Base-by-base conservation (phyloP, 768 basidiomycete species). In the Gloeopeniophorella convolvens region DNA sequence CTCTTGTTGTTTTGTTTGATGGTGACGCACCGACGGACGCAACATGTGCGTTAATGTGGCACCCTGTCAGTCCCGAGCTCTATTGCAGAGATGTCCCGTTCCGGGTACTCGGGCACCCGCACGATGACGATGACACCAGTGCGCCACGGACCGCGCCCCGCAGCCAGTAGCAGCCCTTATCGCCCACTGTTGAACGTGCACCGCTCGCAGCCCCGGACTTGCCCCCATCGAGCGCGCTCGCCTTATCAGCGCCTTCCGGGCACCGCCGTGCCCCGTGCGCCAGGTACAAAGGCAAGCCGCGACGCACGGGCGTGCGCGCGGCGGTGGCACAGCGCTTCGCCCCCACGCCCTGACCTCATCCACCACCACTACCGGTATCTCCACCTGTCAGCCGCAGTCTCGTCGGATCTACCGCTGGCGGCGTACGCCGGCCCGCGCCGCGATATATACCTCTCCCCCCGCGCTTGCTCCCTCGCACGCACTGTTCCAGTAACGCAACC, bases 381-480 rank as follows among this genome's bases (percentile, higher is more conserved):
- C 31, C 43, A 31, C 30, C 33, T 4, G n/a, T 48, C 13, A 43
- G 8, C 35, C 51, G 45, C 45, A 43, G 47, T 37, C 46, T 48
- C 26, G 35, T 53, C 46, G 51, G 51, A 53, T 53, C 51, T 53
- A 53, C 51, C 51, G 51, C 51, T 53, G 51, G 51, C 46, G 46
- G 51, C 43, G n/a, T 24, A 18, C 9, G 11, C 23, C 32, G 28
- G 26, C 7, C n/a, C 16, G 26, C 8, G 26, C 16, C 27, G 3
- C 24, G 9, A 26, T 26, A 36, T 4, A 27, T 32, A 20, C 27
- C 41, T 45, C 37, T 40, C 45, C 23, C 34, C 37, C 31, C 37
- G 31, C 10, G 9, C 20, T 20, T 26, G 5, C 16, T 16, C 30
- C 42, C 11, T 11, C 23, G 11, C 34, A n/a, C n/a, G n/a, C n/a